Evolutionary conservation across 208 protist species (phyloP).

Genomic region (Wallacemonas sp.): DNA sequence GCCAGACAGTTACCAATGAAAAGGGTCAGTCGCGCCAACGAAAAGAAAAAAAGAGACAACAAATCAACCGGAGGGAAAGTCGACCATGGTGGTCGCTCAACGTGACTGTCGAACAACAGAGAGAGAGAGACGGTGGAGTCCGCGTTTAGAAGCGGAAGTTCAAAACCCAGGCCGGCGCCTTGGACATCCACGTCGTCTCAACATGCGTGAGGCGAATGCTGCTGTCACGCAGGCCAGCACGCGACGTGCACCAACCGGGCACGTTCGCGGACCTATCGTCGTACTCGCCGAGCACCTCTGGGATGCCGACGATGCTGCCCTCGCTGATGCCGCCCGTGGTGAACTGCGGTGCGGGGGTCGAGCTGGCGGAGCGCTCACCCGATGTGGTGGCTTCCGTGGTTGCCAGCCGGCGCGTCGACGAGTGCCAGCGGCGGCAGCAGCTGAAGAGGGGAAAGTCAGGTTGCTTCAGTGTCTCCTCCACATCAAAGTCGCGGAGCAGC

Average conservation of each 20-base stretch:
- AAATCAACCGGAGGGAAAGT: too few species aligned
- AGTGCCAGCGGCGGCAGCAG: slow-evolving; percentile 33
- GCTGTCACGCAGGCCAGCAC: slow-evolving; percentile 19
- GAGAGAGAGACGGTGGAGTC: neutral
- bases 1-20: too few species aligned
- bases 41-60: too few species aligned
- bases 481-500: slow-evolving; percentile 37
- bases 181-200: slow-evolving; percentile 71
- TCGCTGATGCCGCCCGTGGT: neutral
- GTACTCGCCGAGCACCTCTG: slow-evolving; percentile 6
- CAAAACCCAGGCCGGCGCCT: slow-evolving; percentile 65
- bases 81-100: too few species aligned
- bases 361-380: slow-evolving; percentile 6
- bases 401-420: neutral
- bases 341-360: slow-evolving; percentile 7
- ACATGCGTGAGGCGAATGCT: slow-evolving; percentile 29
- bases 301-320: neutral
- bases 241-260: slow-evolving; percentile 13
- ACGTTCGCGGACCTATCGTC: slow-evolving; percentile 10
- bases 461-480: slow-evolving; percentile 21
- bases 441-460: slow-evolving; percentile 60
- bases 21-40: too few species aligned
- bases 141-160: slow-evolving; percentile 37
- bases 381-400: slow-evolving; percentile 5
- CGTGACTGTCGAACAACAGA: neutral